Conservation (phyloP, 208 protist genomes). For the Wallacemonas sp. region DNA sequence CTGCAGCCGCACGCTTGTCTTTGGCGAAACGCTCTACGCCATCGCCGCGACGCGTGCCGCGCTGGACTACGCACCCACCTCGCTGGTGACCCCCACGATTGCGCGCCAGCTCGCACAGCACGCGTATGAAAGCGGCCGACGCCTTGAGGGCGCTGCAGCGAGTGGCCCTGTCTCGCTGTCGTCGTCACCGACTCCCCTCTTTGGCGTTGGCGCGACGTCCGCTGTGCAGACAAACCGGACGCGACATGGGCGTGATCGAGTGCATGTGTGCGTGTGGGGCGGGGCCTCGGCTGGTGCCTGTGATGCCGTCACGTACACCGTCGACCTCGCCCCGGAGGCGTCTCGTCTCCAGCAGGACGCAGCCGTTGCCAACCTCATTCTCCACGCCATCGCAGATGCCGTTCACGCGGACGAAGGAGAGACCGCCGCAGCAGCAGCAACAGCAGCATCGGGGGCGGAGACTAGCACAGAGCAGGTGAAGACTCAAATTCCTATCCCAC, state of each 20-base stretch:
- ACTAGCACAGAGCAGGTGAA: background rate
- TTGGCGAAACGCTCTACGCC: slow-evolving; percentile 49
- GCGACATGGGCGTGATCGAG: slow-evolving; percentile 39
- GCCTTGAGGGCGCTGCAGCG: slow-evolving; percentile 4
- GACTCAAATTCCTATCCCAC: too few species aligned
- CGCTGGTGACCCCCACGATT: slow-evolving; percentile 29
- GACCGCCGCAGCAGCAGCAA: background rate
- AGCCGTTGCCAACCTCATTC: slow-evolving; percentile 43
- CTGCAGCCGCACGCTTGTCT: slow-evolving; percentile 60
- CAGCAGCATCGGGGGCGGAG: slow-evolving; percentile 9
- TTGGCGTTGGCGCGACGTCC: slow-evolving; percentile 68
- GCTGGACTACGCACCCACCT: slow-evolving; percentile 48
- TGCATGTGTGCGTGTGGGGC: slow-evolving; percentile 54
- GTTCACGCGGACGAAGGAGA: background rate
- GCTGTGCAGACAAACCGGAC: slow-evolving; percentile 41
- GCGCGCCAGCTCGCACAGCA: slow-evolving; percentile 65
- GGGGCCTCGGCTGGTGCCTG: background rate
- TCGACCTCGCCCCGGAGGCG: slow-evolving; percentile 33
- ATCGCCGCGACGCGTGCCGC: slow-evolving; percentile 19
- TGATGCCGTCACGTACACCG: slow-evolving; percentile 19
- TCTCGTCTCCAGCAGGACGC: slow-evolving; percentile 47
- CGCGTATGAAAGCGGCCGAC: slow-evolving; percentile 34
- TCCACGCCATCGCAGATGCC: slow-evolving; percentile 43
- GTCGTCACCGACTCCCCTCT: slow-evolving; percentile 12
- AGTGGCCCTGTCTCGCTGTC: background rate